Base-by-base conservation (phyloP, 345 rosid genomes). In the Lagerstroemia speciosa region DNA sequence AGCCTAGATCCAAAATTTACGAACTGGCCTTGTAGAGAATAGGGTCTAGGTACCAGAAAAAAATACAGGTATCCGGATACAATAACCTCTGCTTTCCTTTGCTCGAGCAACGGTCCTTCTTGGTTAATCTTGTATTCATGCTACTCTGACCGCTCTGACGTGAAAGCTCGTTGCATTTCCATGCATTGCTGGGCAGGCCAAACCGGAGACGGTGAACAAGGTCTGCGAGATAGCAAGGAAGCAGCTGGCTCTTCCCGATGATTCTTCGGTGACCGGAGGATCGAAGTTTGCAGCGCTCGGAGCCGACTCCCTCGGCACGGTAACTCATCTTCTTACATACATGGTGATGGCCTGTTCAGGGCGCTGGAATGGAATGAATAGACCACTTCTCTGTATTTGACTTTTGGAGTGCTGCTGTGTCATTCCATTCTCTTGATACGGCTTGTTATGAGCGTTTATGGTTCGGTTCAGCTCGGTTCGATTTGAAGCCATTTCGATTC, bases 261-360 rank as follows among this genome's bases (percentile, higher is more conserved):
- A 70, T 27, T 22, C 78, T 68, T 8, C 62, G 6, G 76, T 83
- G 14, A 72, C 72, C 31, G 85, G 80, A 67, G 86, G 79, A 3
- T 82, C 83, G 27, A 83, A 80, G 69, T 85, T 85, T 14, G 24
- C 76, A 43, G 71, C 73, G 27, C 83, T 83, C 20, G 86, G 84
- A 65, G 83, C 86, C 36, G 86, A 80, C 73, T 81, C 85, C 63
- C 86, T 83, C 19, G 89, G 83, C 75, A 83, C 85, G 72, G 89
- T 80, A 81, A 53, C 33, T 52, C 10, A 41, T 41, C 9, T 41
- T 8, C 7, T 41, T 16, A n/a, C n/a, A n/a, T n/a, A n/a, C n/a
- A n/a, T n/a, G n/a, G n/a, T n/a, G n/a, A n/a, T n/a, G n/a, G n/a
- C n/a, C n/a, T n/a, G n/a, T n/a, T n/a, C n/a, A n/a, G n/a, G n/a